Evolutionary conservation across 768 basidiomycete genomes (phyloP), one percentile per base, ranked within the genome.

Genomic region (Boletellus emodensis): DNA sequence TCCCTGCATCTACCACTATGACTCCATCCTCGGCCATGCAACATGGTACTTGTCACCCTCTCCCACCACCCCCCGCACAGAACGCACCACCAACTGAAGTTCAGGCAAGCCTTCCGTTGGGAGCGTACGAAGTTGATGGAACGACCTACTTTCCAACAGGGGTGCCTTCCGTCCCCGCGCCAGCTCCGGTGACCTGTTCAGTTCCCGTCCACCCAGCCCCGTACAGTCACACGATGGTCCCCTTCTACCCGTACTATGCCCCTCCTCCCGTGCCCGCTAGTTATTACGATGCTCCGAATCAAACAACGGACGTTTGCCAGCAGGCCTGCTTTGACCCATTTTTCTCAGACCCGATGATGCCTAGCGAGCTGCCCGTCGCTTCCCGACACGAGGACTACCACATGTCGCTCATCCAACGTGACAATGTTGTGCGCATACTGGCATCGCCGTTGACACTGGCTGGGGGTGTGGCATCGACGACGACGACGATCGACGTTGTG

Each of bases 91-190:
- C 35, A n/a, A 44, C 6, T 22, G 46, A 47, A 32, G n/a, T 32
- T 20, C 47, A 26, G 44, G 40, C 32, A 12, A 24, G 15, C 24
- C 56, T 62, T 41, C 55, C 58, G 3, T 17, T 37, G 6, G 57
- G 60, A 12, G 9, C 64, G 17, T 62, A 56, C 42, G 50, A 68
- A 50, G 42, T 68, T 5, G 50, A 60, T 8, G 66, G 66, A 11
- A 70, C 68, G 35, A 70, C 55, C 2, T 68, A 64, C 55, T 68
- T 66, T 49, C 53, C 55, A 14, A 28, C 57, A 5, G 30, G 42
- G 9, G 4, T 40, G 14, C 43, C 53, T 10, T 18, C 49, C 1
- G 39, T 37, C 15, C 41, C 44, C 6, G 41, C 46, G 11, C 42
- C 53, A 26, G 44, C 47, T 30, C 51, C 51, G 18, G 34, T 30